Conservation (phyloP, 2,329 filamentous ascomycete genomes). For the Amauroascus niger region DNA sequence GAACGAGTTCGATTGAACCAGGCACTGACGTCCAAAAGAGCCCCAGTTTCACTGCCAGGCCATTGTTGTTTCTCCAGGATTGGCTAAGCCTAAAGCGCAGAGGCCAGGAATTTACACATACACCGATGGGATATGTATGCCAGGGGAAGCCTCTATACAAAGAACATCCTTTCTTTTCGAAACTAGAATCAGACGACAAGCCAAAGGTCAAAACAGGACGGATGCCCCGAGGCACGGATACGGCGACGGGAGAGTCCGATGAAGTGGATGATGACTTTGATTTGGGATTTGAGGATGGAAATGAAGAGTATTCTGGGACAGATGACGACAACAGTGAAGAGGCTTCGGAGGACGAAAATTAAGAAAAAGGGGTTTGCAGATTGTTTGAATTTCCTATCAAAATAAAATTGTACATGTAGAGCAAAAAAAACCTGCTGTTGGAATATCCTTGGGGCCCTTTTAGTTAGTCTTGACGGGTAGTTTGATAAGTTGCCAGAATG, state of each 20-base stretch:
- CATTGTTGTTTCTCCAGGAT: constrained; percentile 27
- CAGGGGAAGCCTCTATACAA: constrained; percentile 22
- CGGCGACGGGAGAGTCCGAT: neutral
- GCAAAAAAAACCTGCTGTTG: too few relatives aligned
- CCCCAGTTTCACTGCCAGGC: constrained; percentile 11
- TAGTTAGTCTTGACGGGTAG: too few relatives aligned
- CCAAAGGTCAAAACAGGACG: neutral
- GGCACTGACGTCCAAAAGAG: neutral
- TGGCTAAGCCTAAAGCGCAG: constrained; percentile 27
- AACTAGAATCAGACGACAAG: neutral
- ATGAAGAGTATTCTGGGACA: neutral
- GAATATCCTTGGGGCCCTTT: too few relatives aligned
- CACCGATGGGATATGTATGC: constrained; percentile 31
- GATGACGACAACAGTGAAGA: neutral
- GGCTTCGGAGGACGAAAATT: neutral
- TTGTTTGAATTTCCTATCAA: constrained; percentile 21
- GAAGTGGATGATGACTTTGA: constrained; percentile 3
- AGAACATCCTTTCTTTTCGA: constrained; percentile 26
- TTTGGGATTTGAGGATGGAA: constrained; percentile 3
- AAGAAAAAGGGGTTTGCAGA: neutral
- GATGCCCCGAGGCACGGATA: neutral
- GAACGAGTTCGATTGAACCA: neutral
- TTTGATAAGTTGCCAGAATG: too few relatives aligned
- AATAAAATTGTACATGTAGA: too few relatives aligned
- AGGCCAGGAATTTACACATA: constrained; percentile 30